A percentile compares a stretch with the other conserved stretches of the same genome.
Evolutionary conservation across 2,329 filamentous ascomycete species (phyloP).

Genomic region (Talaromyces marneffei): DNA sequence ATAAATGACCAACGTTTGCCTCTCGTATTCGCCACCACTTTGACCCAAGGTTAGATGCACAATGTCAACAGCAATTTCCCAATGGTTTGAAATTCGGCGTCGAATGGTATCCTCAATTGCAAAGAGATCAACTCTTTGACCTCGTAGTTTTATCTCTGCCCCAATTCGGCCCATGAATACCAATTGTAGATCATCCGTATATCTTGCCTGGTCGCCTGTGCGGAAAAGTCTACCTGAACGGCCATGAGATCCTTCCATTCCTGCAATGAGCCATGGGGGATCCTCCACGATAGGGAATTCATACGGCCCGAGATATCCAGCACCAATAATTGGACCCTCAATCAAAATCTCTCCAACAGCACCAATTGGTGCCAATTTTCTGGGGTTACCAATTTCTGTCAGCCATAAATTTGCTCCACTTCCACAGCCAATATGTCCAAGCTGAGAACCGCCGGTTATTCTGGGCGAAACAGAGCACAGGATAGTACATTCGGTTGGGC

Average conservation of each 20-base stretch:
- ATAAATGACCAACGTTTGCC: neutral
- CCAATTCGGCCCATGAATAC: conserved; percentile 17
- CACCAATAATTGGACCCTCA: conserved; percentile 35
- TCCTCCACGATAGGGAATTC: conserved; percentile 6
- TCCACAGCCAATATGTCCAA: conserved; percentile 38
- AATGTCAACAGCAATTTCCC: neutral
- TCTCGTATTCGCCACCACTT: neutral
- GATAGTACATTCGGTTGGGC: conserved; percentile 16
- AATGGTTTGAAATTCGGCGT: neutral
- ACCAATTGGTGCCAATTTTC: conserved; percentile 42
- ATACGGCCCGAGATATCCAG: conserved; percentile 38
- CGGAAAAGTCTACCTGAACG: neutral
- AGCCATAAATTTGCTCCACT: conserved; percentile 25
- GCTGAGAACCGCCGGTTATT: neutral
- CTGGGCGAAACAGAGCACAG: neutral
- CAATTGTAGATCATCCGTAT: conserved; percentile 19
- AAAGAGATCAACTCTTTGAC: conserved; percentile 17
- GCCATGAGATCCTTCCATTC: neutral
- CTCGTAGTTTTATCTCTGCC: conserved; percentile 22
- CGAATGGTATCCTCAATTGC: neutral
- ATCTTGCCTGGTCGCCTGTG: neutral
- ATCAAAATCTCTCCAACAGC: conserved; percentile 36
- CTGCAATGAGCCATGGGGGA: neutral
- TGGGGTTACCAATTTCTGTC: conserved; percentile 27
- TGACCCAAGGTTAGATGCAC: neutral